These are phyloP conservation scores for Agaricus subrufescens DNA, from an alignment of 768 basidiomycete species.

Conservation along the genomic window DNA sequence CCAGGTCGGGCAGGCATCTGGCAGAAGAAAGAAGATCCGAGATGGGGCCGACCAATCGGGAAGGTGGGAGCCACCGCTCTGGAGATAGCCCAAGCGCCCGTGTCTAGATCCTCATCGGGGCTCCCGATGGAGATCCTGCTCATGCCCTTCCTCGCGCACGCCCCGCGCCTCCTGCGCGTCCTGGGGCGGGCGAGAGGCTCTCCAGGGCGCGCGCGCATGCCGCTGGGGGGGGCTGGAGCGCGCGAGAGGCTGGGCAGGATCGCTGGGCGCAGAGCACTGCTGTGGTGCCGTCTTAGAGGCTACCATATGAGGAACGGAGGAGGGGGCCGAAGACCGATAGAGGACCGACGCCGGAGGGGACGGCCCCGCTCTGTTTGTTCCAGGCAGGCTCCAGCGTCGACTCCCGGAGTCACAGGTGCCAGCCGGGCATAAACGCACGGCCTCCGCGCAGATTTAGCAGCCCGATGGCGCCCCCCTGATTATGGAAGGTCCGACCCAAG, in stretches of 20 bases:
- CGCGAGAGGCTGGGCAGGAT: conserved; percentile 3
- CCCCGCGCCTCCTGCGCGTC: conserved; percentile 8
- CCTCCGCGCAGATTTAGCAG: conserved; percentile 4
- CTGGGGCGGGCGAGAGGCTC: no score
- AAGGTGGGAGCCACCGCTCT: conserved; percentile 40
- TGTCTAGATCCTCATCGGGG: conserved; percentile 13
- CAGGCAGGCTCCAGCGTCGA: conserved; percentile 1
- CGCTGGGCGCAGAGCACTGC: not conserved
- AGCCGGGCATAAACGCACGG: conserved; percentile 9
- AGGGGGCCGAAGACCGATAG: conserved; percentile 7
- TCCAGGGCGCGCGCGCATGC: no score
- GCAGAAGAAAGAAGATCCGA: conserved; percentile 43
- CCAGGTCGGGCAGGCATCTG: conserved; percentile 14
- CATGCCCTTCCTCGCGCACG: conserved; percentile 15
- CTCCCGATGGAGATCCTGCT: conserved; percentile 21
- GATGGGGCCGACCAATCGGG: conserved; percentile 37
- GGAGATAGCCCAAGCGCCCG: conserved; percentile 32
- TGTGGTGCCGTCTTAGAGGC: conserved; percentile 11
- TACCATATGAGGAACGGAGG: conserved; percentile 11
- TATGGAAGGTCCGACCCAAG: conserved; percentile 8
- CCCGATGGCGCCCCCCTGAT: not conserved
- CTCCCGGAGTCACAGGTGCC: conserved; percentile 7
- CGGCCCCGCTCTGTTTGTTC: conserved; percentile 2
- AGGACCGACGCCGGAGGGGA: conserved; percentile 7
- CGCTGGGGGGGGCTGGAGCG: no score